Percentiles rank a stretch among this genome's conserved stretches.
phyloP scores from a whole-genome alignment of 1,284 basidiomycete genomes.

The Vanrija sp. region DNA sequence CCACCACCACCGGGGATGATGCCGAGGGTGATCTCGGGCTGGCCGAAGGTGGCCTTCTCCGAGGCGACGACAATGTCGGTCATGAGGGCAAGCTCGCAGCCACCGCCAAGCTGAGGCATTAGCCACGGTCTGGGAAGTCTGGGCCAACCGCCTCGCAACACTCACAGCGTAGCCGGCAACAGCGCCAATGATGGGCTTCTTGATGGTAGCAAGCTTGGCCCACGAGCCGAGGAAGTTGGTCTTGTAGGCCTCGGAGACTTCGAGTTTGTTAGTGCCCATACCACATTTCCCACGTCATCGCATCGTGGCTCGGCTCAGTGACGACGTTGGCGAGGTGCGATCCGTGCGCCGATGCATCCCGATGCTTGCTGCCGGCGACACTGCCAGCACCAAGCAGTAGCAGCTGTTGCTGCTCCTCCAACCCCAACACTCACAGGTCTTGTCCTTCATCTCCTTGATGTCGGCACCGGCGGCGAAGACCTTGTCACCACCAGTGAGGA shows the following conservation, averaged over 20 bases:
- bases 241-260: constrained; percentile 81
- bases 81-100: constrained; percentile 92
- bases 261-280: constrained; percentile 5
- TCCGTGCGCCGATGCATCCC: background rate
- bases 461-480: constrained; percentile 76
- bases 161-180: constrained; percentile 89
- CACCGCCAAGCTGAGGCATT: constrained; percentile 73
- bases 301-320: background rate
- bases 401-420: no score
- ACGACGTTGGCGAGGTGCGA: no score
- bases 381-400: no score
- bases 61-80: constrained; percentile 95
- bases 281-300: background rate
- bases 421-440: constrained; percentile 61
- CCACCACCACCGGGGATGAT: constrained; percentile 70
- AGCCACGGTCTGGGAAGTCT: no score
- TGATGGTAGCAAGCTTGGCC: constrained; percentile 68
- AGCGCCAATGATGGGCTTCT: constrained; percentile 93
- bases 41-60: constrained; percentile 87
- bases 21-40: constrained; percentile 96
- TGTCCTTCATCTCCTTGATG: constrained; percentile 63
- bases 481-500: constrained; percentile 87
- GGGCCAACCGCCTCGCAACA: background rate
- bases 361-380: no score
- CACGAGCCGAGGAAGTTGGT: constrained; percentile 86